Evolutionary conservation across 495 filamentous ascomycete species (phyloP).

Genomic region (Entonaema liquescens): DNA sequence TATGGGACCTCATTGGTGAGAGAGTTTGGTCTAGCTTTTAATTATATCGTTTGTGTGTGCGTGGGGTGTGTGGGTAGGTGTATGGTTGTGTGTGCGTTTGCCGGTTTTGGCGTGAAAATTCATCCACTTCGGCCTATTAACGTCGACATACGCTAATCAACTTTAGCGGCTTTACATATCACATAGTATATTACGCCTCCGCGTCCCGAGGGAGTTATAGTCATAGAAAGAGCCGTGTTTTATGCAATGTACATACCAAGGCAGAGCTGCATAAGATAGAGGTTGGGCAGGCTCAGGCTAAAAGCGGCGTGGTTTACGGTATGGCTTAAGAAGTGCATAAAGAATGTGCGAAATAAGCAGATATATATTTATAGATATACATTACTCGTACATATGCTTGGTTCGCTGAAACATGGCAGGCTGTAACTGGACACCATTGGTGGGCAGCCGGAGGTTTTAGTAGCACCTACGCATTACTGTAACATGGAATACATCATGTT

Average conservation of each 20-base stretch:
- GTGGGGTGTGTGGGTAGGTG: neutral
- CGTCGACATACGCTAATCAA: neutral
- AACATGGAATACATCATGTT: slow-evolving; percentile 11
- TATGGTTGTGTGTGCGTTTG: neutral
- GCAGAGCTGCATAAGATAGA: neutral
- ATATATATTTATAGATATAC: neutral
- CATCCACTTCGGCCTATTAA: neutral
- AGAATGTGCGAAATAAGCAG: neutral
- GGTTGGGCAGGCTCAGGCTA: neutral
- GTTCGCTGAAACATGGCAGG: slow-evolving; percentile 7
- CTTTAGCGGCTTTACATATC: neutral
- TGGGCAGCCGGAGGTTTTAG: neutral
- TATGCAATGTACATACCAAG: neutral
- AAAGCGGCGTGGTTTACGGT: neutral
- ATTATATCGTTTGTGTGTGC: too few relatives aligned
- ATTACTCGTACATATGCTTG: neutral
- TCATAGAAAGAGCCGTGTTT: neutral
- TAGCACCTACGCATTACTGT: neutral
- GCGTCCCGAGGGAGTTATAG: neutral
- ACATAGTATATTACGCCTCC: neutral
- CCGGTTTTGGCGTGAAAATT: neutral
- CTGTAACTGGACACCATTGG: slow-evolving; percentile 5
- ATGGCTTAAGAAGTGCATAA: neutral
- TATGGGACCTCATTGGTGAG: neutral
- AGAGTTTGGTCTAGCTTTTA: neutral